Percentiles rank a stretch among this genome's conserved stretches.
phyloP scores from a whole-genome alignment of 495 filamentous ascomycete species.

The Penicillium argentinense region DNA sequence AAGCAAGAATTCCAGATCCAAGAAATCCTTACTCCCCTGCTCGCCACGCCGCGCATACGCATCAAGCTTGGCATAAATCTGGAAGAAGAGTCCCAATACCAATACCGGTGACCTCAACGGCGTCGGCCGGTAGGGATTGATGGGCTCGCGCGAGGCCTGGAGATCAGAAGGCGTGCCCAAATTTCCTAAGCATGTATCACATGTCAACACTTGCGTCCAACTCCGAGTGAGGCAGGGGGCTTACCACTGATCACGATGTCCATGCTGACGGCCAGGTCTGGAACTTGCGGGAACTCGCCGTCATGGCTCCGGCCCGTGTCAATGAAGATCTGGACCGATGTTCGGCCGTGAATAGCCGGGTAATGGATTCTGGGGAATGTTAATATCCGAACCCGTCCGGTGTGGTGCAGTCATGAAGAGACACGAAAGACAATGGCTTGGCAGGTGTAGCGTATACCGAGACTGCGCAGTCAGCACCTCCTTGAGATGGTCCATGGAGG shows the following conservation, averaged over 20 bases:
- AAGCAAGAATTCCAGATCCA: slow-evolving; percentile 23
- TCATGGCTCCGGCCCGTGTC: slow-evolving; percentile 21
- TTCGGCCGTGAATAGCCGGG: slow-evolving; percentile 20
- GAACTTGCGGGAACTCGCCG: slow-evolving; percentile 19
- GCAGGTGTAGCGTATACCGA: no score
- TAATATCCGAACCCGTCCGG: slow-evolving; percentile 5
- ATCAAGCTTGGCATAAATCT: slow-evolving; percentile 24
- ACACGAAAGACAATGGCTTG: no score
- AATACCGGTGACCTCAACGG: slow-evolving; percentile 18
- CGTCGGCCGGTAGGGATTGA: slow-evolving; percentile 20
- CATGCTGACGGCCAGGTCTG: slow-evolving; percentile 25
- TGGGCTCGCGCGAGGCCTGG: slow-evolving; percentile 21
- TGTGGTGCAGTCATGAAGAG: no score
- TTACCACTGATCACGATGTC: slow-evolving; percentile 25
- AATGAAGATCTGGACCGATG: slow-evolving; percentile 23
- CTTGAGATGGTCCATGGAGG: slow-evolving; percentile 20
- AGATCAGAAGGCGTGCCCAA: slow-evolving; percentile 23
- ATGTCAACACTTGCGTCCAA: neutral
- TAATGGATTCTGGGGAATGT: slow-evolving; percentile 18
- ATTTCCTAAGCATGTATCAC: slow-evolving; percentile 13
- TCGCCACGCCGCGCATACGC: slow-evolving; percentile 20
- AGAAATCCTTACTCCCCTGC: slow-evolving; percentile 24
- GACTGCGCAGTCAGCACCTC: slow-evolving; percentile 20
- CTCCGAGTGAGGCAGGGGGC: neutral
- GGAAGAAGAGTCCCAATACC: slow-evolving; percentile 21